Evolutionary conservation across 2,329 filamentous ascomycete genomes (phyloP).

Genomic region (Dothidotthia symphoricarpi): DNA sequence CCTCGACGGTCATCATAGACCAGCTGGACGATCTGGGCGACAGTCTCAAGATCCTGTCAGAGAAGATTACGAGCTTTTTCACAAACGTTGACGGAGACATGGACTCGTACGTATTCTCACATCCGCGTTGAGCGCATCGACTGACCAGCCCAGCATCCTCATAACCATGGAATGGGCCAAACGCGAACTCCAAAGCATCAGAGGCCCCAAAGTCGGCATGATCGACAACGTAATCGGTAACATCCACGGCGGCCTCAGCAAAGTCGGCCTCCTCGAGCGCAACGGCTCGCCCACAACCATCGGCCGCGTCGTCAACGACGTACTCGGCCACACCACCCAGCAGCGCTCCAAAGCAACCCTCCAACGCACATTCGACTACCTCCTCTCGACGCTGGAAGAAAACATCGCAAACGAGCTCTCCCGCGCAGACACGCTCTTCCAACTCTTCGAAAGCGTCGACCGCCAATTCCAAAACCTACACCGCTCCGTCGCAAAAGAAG

Average conservation of each 20-base stretch:
- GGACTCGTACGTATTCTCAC: slow-evolving; percentile 60
- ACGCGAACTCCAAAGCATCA: slow-evolving; percentile 66
- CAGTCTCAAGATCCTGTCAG: slow-evolving; percentile 76
- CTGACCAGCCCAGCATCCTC: slow-evolving; percentile 61
- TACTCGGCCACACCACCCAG: slow-evolving; percentile 77
- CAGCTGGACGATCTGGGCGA: slow-evolving; percentile 85
- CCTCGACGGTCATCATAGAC: slow-evolving; percentile 78
- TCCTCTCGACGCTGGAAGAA: slow-evolving; percentile 83
- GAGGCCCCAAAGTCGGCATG: slow-evolving; percentile 49
- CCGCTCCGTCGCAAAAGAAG: slow-evolving; percentile 79
- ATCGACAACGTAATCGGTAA: slow-evolving; percentile 79
- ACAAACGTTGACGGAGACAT: slow-evolving; percentile 91
- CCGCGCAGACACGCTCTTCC: slow-evolving; percentile 76
- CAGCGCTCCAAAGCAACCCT: slow-evolving; percentile 79
- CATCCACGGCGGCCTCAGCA: slow-evolving; percentile 72
- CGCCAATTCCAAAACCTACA: slow-evolving; percentile 86
- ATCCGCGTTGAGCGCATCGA: background rate
- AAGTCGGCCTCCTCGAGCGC: slow-evolving; percentile 48
- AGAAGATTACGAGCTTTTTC: slow-evolving; percentile 89
- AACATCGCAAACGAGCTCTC: slow-evolving; percentile 81
- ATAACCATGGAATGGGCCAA: slow-evolving; percentile 96
- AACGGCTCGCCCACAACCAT: slow-evolving; percentile 61
- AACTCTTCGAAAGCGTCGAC: slow-evolving; percentile 89
- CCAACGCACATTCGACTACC: slow-evolving; percentile 83
- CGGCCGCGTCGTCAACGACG: slow-evolving; percentile 64